Percentiles rank a stretch among this genome's conserved stretches.
phyloP scores from a whole-genome alignment of 148 eudicot species.

The Amaranthus cruentus region DNA sequence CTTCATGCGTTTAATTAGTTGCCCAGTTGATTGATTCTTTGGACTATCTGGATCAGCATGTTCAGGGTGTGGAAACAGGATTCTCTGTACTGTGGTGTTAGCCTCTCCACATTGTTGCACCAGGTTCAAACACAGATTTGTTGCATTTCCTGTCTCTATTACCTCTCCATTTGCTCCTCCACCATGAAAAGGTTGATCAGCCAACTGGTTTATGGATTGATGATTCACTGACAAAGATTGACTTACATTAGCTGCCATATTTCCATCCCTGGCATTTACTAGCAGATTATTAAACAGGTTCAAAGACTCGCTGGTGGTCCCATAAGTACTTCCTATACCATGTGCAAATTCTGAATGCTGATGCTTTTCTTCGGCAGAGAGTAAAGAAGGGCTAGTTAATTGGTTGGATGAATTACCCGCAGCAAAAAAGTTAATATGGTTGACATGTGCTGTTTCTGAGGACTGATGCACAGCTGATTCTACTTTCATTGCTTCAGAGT shows the following conservation, averaged over 20 bases:
- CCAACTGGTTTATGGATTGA: constrained; percentile 2
- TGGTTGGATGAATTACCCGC: constrained; percentile 11
- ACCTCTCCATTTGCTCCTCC: constrained; percentile 8
- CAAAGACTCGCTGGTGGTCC: constrained; percentile 12
- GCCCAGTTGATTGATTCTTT: constrained; percentile 8
- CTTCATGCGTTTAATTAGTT: neutral
- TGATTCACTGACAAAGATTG: constrained; percentile 1
- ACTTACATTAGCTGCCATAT: neutral
- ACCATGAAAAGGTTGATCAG: constrained; percentile 1
- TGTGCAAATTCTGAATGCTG: constrained; percentile 10
- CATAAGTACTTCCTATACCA: constrained; percentile 16
- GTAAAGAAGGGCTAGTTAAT: constrained; percentile 9
- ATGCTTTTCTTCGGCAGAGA: constrained; percentile 10
- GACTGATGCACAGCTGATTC: constrained; percentile 22
- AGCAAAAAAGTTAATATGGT: constrained; percentile 23
- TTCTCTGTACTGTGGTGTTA: constrained; percentile 16
- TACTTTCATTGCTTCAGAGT: constrained; percentile 21
- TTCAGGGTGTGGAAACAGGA: constrained; percentile 17
- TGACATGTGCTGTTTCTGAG: constrained; percentile 25
- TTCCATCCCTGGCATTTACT: neutral
- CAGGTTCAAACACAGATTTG: constrained; percentile 3
- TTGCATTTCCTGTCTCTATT: constrained; percentile 6
- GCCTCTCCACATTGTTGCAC: constrained; percentile 9
- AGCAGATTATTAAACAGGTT: constrained; percentile 15
- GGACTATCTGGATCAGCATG: constrained; percentile 8